Evolutionary conservation across 2,329 filamentous ascomycete species (phyloP), one percentile per base, ranked within the genome.

Genomic region (Magnaporthales sp.): DNA sequence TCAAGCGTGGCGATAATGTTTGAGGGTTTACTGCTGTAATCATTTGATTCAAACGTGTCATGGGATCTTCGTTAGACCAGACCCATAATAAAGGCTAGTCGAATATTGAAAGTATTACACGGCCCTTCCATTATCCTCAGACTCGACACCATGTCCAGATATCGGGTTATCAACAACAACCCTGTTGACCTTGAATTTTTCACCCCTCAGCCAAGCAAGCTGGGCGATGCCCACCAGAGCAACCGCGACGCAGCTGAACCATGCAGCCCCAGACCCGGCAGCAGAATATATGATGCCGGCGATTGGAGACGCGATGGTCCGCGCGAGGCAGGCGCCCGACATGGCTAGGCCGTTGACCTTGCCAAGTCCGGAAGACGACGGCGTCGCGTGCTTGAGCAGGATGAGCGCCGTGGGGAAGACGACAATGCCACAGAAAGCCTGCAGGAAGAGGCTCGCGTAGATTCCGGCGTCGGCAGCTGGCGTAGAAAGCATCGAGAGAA

Each of bases 301-400:
- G 15, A 64, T 13, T 8, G 63, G 63, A 15, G 63, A 29, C 32
- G 63, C 32, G 24, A 64, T 56, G 24, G 38, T 64, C 24, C 63
- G 19, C 5, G 32, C 32, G 26, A 30, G 6, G 51, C 32, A 54
- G 13, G 63, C 63, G 24, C 32, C 63, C 13, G 32, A 54, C 63
- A 54, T 54, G 2, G 63, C 63, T 24, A 64, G 63, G 30, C 63
- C 63, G 63, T 64, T 64, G 38, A 64, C 51, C 63, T 54, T 54
- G 13, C 63, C 63, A 11, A 64, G 63, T 4, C 27, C 63, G 13
- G 63, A 46, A 13, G n/a, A 19, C 6, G 32, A 54, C 3, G 63
- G 63, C 4, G 63, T 46, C 10, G 63, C 63, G 15, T 64, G 38
- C 38, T 64, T 64, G 13, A 64, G 32, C 8, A 64, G 63, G 38